A percentile compares a stretch with the other conserved stretches of the same genome.
Conservation (phyloP, 1,139 yeast genomes). For the Blastobotrys illinoisensis region DNA sequence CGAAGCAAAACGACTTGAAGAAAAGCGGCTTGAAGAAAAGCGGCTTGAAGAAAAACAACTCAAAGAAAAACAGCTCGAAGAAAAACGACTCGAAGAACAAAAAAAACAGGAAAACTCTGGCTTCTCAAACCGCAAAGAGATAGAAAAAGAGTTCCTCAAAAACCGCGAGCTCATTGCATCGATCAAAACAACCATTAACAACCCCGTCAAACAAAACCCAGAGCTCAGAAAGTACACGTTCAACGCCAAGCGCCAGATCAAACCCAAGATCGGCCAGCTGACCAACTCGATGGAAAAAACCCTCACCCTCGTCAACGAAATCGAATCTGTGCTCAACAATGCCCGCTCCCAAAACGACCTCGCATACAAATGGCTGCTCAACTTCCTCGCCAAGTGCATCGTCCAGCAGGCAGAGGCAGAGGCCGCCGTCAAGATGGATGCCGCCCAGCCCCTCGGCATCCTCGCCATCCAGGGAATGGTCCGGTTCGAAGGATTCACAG, state of each 20-base stretch:
- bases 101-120: slow-evolving; percentile 17
- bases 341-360: slow-evolving; percentile 42
- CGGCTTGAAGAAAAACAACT: slow-evolving; percentile 11
- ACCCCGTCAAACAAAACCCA: slow-evolving; percentile 24
- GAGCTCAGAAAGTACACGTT: slow-evolving; percentile 38
- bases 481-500: slow-evolving; percentile 59
- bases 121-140: slow-evolving; percentile 36
- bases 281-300: slow-evolving; percentile 67
- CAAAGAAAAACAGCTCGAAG: slow-evolving; percentile 8
- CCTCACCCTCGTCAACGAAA: slow-evolving; percentile 42
- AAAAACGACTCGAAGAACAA: slow-evolving; percentile 11
- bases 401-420: slow-evolving; percentile 93
- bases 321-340: slow-evolving; percentile 44
- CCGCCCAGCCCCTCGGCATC: slow-evolving; percentile 75
- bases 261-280: slow-evolving; percentile 87
- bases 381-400: slow-evolving; percentile 76
- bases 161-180: slow-evolving; percentile 52
- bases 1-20: slow-evolving; percentile 20
- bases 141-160: slow-evolving; percentile 45
- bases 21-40: slow-evolving; percentile 13
- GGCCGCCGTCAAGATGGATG: slow-evolving; percentile 69
- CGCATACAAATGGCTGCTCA: slow-evolving; percentile 67
- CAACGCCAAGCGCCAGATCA: slow-evolving; percentile 61
- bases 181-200: slow-evolving; percentile 50
- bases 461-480: slow-evolving; percentile 53